A percentile compares a stretch with the other conserved stretches of the same genome.
These are phyloP conservation scores for Litsea cubeba DNA, from an alignment of 164 flowering plant species.

Conservation along the genomic window DNA sequence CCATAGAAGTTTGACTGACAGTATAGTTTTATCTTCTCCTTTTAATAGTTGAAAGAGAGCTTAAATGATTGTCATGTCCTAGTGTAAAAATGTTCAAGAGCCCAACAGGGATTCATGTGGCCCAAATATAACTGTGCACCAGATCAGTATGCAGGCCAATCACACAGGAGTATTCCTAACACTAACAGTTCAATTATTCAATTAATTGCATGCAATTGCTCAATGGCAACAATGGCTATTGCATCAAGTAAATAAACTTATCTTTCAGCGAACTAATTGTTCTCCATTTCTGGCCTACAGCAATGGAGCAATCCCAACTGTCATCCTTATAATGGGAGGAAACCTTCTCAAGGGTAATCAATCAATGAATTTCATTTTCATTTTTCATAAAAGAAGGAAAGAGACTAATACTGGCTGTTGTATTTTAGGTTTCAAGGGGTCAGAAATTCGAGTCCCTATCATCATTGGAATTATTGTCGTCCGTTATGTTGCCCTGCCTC, in stretches of 20 bases:
- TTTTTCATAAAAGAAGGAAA: background rate
- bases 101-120: background rate
- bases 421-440: slow-evolving; percentile 42
- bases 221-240: too few species aligned
- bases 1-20: background rate
- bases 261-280: background rate
- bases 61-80: background rate
- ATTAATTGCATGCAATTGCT: background rate
- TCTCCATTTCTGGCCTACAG: slow-evolving; percentile 28
- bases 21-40: background rate
- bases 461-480: slow-evolving; percentile 44
- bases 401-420: background rate
- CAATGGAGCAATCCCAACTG: slow-evolving; percentile 66
- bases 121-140: too few species aligned
- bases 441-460: slow-evolving; percentile 28
- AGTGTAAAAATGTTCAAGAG: background rate
- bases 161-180: too few species aligned
- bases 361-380: too few species aligned
- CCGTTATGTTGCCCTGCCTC: slow-evolving; percentile 52
- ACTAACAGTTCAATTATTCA: background rate
- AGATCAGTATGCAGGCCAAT: too few species aligned
- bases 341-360: slow-evolving; percentile 60
- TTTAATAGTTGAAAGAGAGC: background rate
- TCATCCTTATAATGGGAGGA: slow-evolving; percentile 63
- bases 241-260: too few species aligned